These are phyloP conservation scores for Epithemia pelagica DNA, from an alignment of 108 stramenopile species.

Conservation along the genomic window DNA sequence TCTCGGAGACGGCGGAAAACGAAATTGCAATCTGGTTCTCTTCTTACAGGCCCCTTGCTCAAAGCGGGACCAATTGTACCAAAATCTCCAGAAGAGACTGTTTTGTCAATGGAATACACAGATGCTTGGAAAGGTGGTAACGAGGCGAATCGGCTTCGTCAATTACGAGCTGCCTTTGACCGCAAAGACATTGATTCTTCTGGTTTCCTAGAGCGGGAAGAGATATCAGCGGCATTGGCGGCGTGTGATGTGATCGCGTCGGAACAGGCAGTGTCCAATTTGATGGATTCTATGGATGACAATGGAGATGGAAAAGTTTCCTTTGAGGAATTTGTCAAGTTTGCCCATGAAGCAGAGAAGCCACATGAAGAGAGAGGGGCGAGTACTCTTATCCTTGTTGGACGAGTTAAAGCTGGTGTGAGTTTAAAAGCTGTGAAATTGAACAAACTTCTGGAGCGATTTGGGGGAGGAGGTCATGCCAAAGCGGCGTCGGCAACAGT, in stretches of 20 bases:
- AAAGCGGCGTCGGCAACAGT: slow-evolving; percentile 85
- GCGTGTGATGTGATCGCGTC: slow-evolving; percentile 51
- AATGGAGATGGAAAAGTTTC: slow-evolving; percentile 64
- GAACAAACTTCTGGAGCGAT: slow-evolving; percentile 65
- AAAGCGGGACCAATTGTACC: neutral
- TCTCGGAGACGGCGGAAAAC: slow-evolving; percentile 31
- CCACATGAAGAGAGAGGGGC: slow-evolving; percentile 16
- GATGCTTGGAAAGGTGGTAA: slow-evolving; percentile 62
- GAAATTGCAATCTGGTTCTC: slow-evolving; percentile 5
- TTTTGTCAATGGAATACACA: slow-evolving; percentile 12
- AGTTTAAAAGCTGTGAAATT: slow-evolving; percentile 76
- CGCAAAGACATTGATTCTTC: slow-evolving; percentile 61
- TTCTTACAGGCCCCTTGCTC: slow-evolving; percentile 4
- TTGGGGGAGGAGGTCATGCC: slow-evolving; percentile 80
- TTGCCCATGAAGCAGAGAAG: slow-evolving; percentile 23
- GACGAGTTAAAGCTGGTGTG: slow-evolving; percentile 75
- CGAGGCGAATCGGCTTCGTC: slow-evolving; percentile 30
- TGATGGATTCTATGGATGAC: slow-evolving; percentile 57
- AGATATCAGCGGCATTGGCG: slow-evolving; percentile 49
- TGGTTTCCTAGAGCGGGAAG: slow-evolving; percentile 60
- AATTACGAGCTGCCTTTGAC: slow-evolving; percentile 70
- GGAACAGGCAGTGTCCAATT: slow-evolving; percentile 23
- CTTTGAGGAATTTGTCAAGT: slow-evolving; percentile 76
- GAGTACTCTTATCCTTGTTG: slow-evolving; percentile 78
- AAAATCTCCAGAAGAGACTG: neutral